Evolutionary conservation across 306 rosid species (phyloP).

Genomic region (Vigna reflexopilosa): DNA sequence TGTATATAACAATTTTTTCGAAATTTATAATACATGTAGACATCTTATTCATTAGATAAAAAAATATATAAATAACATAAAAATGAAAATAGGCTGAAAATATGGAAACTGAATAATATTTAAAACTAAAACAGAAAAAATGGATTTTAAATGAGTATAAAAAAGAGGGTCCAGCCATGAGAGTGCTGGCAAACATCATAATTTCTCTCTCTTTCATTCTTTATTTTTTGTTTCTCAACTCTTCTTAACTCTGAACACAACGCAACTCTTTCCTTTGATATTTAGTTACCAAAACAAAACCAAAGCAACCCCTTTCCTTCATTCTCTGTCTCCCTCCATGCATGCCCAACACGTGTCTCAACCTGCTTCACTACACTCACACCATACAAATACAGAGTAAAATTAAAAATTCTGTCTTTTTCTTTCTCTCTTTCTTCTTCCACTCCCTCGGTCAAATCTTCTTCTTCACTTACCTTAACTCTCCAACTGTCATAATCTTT

Average conservation of each 20-base stretch:
- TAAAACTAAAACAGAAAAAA: no score
- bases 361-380: constrained; percentile 4
- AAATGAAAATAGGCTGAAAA: no score
- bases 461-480: neutral
- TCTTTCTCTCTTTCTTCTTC: neutral
- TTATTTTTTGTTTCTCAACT: neutral
- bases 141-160: no score
- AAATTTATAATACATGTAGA: no score
- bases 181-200: constrained; percentile 2
- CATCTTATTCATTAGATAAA: no score
- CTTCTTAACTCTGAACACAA: no score
- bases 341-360: constrained; percentile 57
- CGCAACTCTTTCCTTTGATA: neutral
- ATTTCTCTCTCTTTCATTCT: neutral
- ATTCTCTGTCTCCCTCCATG: constrained; percentile 26
- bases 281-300: neutral
- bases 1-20: no score
- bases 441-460: constrained; percentile 16
- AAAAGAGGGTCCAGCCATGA: neutral
- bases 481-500: constrained; percentile 35
- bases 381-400: neutral
- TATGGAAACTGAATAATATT: no score
- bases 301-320: neutral
- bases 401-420: neutral
- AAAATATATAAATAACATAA: no score